Evolutionary conservation across 768 basidiomycete species (phyloP).

Genomic region (Trametes punicea): DNA sequence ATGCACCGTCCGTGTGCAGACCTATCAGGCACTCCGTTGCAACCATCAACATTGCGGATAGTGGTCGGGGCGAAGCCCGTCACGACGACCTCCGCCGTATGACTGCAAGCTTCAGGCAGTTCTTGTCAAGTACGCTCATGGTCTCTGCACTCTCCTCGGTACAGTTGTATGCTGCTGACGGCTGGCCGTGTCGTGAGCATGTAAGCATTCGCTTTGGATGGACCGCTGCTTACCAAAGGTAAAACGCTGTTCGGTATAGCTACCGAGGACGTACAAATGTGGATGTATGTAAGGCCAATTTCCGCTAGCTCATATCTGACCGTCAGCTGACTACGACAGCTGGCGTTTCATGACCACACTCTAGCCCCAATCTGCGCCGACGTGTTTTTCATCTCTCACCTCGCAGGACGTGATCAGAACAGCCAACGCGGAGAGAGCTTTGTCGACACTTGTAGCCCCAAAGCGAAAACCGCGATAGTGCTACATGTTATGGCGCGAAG

Average conservation of each 20-base stretch:
- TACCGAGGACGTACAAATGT: slow-evolving; percentile 7
- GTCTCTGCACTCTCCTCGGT: neutral
- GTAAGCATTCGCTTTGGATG: neutral
- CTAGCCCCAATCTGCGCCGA: neutral
- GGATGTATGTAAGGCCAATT: neutral
- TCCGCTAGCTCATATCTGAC: neutral
- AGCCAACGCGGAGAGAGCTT: too few species aligned
- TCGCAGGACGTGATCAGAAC: too few species aligned
- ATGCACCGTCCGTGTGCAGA: too few species aligned
- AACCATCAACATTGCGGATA: too few species aligned
- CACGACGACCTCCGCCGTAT: neutral
- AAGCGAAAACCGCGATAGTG: too few species aligned
- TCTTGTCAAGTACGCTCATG: neutral
- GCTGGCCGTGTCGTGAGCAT: neutral
- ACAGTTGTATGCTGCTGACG: neutral
- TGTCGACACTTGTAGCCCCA: too few species aligned
- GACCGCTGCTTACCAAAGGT: neutral
- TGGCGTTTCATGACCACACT: slow-evolving; percentile 6
- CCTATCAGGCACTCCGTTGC: too few species aligned
- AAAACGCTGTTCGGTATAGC: neutral
- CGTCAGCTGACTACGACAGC: neutral
- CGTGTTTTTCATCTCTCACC: too few species aligned
- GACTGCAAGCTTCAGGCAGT: neutral
- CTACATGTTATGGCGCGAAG: too few species aligned
- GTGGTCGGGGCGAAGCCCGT: too few species aligned